Evolutionary conservation across 805 yeast species (phyloP).

Genomic region (Pichia occidentalis): DNA sequence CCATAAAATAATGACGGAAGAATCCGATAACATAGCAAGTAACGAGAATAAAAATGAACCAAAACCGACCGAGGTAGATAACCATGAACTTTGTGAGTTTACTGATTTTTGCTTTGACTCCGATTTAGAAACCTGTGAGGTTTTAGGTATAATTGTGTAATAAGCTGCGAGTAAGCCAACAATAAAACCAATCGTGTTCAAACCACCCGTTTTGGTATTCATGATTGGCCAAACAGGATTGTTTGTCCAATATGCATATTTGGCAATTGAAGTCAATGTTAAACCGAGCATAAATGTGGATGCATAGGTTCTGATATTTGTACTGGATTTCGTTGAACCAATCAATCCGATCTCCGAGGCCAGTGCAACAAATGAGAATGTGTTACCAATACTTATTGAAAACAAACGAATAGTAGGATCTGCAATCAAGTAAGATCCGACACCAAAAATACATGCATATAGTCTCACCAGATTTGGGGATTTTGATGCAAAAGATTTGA

Average conservation of each 20-base stretch:
- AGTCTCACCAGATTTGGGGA: constrained; percentile 51
- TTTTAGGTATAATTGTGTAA: constrained; percentile 37
- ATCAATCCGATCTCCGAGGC: constrained; percentile 44
- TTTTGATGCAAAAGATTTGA: constrained; percentile 32
- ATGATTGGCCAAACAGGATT: constrained; percentile 97
- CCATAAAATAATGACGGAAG: constrained; percentile 86
- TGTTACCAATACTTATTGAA: constrained; percentile 58
- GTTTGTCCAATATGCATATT: constrained; percentile 71
- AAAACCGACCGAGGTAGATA: constrained; percentile 58
- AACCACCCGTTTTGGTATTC: constrained; percentile 81
- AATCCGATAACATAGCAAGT: constrained; percentile 72
- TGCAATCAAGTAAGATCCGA: constrained; percentile 66
- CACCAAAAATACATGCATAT: constrained; percentile 53
- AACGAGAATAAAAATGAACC: constrained; percentile 70
- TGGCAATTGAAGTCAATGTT: constrained; percentile 63
- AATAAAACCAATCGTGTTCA: constrained; percentile 61
- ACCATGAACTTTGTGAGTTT: constrained; percentile 13
- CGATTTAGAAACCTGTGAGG: not conserved
- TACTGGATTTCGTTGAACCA: constrained; percentile 26
- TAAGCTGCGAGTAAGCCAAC: constrained; percentile 59
- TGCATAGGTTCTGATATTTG: constrained; percentile 36
- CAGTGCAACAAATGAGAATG: constrained; percentile 54
- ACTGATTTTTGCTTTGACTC: not conserved
- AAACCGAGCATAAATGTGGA: constrained; percentile 66
- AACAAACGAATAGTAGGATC: constrained; percentile 68